Evolutionary conservation across 73 alveolate species (phyloP), one percentile per base, ranked within the genome.

Genomic region (Paramecium caudatum): DNA sequence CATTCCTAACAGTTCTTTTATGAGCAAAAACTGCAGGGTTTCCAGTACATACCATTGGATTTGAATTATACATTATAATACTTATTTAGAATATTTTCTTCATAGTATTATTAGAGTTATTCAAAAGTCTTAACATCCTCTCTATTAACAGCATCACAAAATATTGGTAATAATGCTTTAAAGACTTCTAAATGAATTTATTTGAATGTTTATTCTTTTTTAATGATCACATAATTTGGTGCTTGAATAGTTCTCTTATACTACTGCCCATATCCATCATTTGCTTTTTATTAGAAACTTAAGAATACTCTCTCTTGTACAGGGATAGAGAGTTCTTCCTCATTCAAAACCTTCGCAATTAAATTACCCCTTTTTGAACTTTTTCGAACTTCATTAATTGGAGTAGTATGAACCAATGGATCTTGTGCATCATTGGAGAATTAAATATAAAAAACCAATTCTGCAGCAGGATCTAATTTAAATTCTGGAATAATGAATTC

Each of bases 281-380:
- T 32, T 15, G 50, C 55, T 36, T 65, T 65, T 6, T 65, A 36
- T 3, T 36, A 3, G 39, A 25, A 65, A 15, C 50, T n/a, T 6
- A 65, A 36, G 15, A 12, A 65, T 7, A 65, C 21, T 65, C 83
- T 65, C 5, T 65, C 83, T 8, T 65, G 50, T 33, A 10, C 12
- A 33, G 83, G 83, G 7, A 65, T 36, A 10, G 7, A 1, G 2
- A 3, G 16, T 30, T 65, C 83, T 15, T n/a, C 41, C 30, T 55
- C 16, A 65, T 17, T 30, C 4, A 65, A 0, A 0, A 6, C 16
- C 15, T 36, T 65, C 37, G 34, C 4, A 9, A 30, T 15, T 32
- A 65, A 43, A 36, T 65, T 32, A 1, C 83, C 83, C 39, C 49
- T 65, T n/a, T 65, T 65, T 0, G 83, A 10, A 65, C 39, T 65